Evolutionary conservation across 495 filamentous ascomycete species (phyloP), one percentile per base, ranked within the genome.

Genomic region (Penicillium canariense): DNA sequence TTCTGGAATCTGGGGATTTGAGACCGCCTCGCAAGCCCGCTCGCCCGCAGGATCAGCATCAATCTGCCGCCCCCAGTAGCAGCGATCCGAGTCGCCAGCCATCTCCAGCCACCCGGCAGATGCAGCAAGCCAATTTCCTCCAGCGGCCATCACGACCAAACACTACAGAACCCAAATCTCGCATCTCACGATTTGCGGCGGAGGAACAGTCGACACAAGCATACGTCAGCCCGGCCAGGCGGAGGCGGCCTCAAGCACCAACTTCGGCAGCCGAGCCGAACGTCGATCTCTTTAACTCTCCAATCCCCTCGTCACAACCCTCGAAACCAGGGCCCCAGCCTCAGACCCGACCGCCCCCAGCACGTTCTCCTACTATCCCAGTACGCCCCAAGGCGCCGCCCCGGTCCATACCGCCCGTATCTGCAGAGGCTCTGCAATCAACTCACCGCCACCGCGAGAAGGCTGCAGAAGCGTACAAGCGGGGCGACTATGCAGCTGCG

Each of bases 391-490:
- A 75, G 70, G 76, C 76, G 36, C 81, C 82, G 12, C 70, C 77
- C 34, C 83, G 90, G 6, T 77, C 79, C 35, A 81, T 96, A 45
- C 91, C 91, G 15, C 61, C 76, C 8, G 65, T 92, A 6, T 87
- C 90, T 0, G 66, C 82, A 10, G 77, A 82, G 42, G 85, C 86
- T 2, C 80, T 96, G 6, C 74, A 85, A 48, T 80, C 82, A 14
- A 96, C 91, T 14, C 84, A 84, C 38, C 76, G 81, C n/a, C 78
- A 91, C 48, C 87, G 95, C 15, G 78, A 84, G 49, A 84, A 84
- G 48, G 95, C 92, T 26, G 87, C 90, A 10, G 86, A 84, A 50
- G 86, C 91, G 58, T 98, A 96, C 77, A 97, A 96, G 70, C 84
- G 89, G 22, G 94, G 94, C 30, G 94, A 98, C 69, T 98, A 89